Evolutionary conservation across 257 asterid genomes (phyloP).

Genomic region (Cordia subcordata): DNA sequence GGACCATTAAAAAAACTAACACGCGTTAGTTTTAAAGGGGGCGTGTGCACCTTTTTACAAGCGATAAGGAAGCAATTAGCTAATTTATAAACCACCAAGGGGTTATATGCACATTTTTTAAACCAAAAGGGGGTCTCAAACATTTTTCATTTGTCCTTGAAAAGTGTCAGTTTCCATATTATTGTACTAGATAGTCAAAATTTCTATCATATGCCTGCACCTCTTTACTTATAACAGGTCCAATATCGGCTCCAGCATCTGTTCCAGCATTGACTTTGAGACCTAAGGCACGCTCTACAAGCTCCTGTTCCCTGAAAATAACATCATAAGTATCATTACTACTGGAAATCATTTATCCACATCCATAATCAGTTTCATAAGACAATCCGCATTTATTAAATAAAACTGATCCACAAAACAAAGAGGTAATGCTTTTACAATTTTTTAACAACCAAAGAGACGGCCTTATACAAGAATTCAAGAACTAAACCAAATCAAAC

Average conservation of each 20-base stretch:
- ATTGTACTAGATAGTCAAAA: not conserved
- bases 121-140: too few relatives aligned
- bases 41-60: too few relatives aligned
- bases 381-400: too few relatives aligned
- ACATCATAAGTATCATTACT: not conserved
- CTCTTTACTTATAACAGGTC: slow-evolving; percentile 44
- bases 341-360: too few relatives aligned
- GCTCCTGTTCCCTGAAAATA: slow-evolving; percentile 35
- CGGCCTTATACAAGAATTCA: not conserved
- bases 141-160: too few relatives aligned
- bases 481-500: not conserved
- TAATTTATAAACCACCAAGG: too few relatives aligned
- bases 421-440: not conserved
- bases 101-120: too few relatives aligned
- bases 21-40: too few relatives aligned
- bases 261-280: slow-evolving; percentile 43
- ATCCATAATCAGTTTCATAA: too few relatives aligned
- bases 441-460: not conserved
- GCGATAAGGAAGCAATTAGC: too few relatives aligned
- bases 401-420: not conserved
- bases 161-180: too few relatives aligned
- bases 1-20: too few relatives aligned
- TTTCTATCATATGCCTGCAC: slow-evolving; percentile 16
- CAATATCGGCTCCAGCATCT: slow-evolving; percentile 41
- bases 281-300: slow-evolving; percentile 31